Base-by-base conservation (phyloP, 2,329 filamentous ascomycete genomes). In the Cladosporium sphaerospermum region DNA sequence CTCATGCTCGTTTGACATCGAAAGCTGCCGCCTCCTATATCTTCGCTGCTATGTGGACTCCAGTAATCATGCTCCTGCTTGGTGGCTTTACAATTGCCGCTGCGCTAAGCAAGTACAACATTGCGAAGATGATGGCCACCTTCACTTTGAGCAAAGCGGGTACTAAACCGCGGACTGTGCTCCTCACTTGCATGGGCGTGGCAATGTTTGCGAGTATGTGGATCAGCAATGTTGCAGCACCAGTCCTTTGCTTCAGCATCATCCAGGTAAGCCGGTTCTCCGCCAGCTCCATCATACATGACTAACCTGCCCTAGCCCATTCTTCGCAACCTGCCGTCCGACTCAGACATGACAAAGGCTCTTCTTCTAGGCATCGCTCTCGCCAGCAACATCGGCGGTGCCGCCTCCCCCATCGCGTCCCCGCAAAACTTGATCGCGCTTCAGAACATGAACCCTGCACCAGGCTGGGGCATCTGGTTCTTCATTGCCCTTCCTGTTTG, bases 151-250 rank as follows among this genome's bases (percentile, higher is more conserved):
- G 90, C 75, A 97, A 96, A 74, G 93, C 93, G 8, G 93, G 93
- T 6, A 96, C 93, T 3, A 86, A 85, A 63, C 93, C 93, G 9
- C 80, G 85, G 52, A 92, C 88, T 2, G 93, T 99, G 3, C 78
- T 99, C 4, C 73, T 99, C n/a, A 93, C 92, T 51, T 96, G 92
- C 73, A 99, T 99, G 93, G 91, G 96, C 63, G 93, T 99, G 40
- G 91, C 92, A 52, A 95, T 93, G 65, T 95, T 99, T 69, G 86
- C 95, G 8, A 96, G 90, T 63, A 99, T 99, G 93, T 89, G 95
- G 78, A 97, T 99, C 65, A 96, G 90, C 73, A 99, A 99, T 62
- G 95, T 99, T 28, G 93, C 93, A 1, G 92, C 95, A 1, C 93
- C 93, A 0, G 93, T 99, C 9, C 79, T 99, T 36, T 99, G 93